Evolutionary conservation across 768 basidiomycete species (phyloP).

Genomic region (Fomitopsis pulvina): DNA sequence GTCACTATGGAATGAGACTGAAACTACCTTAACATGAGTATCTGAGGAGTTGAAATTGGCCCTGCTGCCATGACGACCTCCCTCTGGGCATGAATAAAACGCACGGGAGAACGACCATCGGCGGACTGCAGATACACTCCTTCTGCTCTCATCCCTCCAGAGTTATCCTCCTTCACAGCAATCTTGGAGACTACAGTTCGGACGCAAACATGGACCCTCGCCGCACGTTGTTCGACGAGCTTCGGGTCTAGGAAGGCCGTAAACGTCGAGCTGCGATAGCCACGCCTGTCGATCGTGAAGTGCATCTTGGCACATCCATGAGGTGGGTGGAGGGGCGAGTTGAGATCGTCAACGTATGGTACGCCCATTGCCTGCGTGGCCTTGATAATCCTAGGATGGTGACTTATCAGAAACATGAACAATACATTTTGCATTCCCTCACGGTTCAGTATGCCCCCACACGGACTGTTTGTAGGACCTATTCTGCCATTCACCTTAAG

Average conservation of each 20-base stretch:
- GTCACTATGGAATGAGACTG: too few species aligned
- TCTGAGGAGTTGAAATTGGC: constrained; percentile 11
- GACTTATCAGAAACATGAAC: neutral
- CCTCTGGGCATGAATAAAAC: constrained; percentile 1
- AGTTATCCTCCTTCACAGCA: constrained; percentile 1
- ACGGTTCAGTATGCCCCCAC: neutral
- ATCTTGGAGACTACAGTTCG: constrained; percentile 12
- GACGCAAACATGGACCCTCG: constrained; percentile 14
- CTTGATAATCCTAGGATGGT: neutral
- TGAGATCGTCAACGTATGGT: constrained; percentile 17
- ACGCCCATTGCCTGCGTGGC: constrained; percentile 11
- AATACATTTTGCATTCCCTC: neutral
- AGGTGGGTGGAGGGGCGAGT: constrained; percentile 14
- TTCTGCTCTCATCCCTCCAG: neutral
- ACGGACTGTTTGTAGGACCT: neutral
- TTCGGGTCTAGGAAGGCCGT: constrained; percentile 14
- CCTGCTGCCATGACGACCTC: constrained; percentile 17
- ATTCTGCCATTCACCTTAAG: neutral
- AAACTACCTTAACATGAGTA: constrained; percentile 16
- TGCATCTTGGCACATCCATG: constrained; percentile 14
- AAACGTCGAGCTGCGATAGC: constrained; percentile 14
- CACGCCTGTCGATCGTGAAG: constrained; percentile 14
- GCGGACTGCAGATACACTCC: neutral
- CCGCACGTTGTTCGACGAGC: constrained; percentile 2
- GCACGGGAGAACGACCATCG: neutral